These are phyloP conservation scores for Polyporus arcularius DNA, from an alignment of 768 basidiomycete species.

Conservation along the genomic window DNA sequence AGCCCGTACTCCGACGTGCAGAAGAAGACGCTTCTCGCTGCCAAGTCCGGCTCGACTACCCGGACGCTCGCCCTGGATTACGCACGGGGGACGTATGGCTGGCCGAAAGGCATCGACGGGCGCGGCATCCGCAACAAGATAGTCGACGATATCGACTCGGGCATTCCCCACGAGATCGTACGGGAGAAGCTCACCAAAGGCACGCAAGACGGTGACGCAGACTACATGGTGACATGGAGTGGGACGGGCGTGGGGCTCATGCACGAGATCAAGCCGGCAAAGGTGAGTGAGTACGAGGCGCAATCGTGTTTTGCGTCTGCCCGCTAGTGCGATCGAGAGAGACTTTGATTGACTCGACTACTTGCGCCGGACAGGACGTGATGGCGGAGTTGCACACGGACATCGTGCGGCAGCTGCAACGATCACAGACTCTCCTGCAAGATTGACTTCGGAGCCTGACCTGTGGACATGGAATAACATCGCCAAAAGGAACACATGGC, in stretches of 20 bases:
- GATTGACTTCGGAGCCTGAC: not conserved
- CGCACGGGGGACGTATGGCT: conserved; percentile 31
- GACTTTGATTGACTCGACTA: conserved; percentile 15
- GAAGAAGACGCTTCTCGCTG: conserved; percentile 35
- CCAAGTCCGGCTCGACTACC: conserved; percentile 27
- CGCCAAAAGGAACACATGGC: not conserved
- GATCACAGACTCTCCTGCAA: conserved; percentile 5
- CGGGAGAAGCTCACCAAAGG: conserved; percentile 49
- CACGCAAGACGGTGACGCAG: conserved; percentile 42
- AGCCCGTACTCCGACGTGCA: conserved; percentile 39
- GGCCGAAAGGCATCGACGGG: conserved; percentile 40
- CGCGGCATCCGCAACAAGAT: conserved; percentile 58
- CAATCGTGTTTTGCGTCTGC: not conserved
- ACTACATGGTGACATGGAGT: conserved; percentile 60
- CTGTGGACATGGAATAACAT: not conserved
- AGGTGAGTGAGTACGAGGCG: conserved; percentile 37
- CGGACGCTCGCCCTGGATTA: conserved; percentile 38
- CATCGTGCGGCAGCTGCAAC: conserved; percentile 38
- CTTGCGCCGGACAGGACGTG: conserved; percentile 44
- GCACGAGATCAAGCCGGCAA: conserved; percentile 42
- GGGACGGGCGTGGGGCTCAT: conserved; percentile 66
- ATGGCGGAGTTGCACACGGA: conserved; percentile 54
- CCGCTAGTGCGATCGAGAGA: not conserved
- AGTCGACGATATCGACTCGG: conserved; percentile 56
- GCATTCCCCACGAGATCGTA: conserved; percentile 44